These are phyloP conservation scores for Geosmithia flava DNA, from an alignment of 2,329 filamentous ascomycete species.

Conservation along the genomic window DNA sequence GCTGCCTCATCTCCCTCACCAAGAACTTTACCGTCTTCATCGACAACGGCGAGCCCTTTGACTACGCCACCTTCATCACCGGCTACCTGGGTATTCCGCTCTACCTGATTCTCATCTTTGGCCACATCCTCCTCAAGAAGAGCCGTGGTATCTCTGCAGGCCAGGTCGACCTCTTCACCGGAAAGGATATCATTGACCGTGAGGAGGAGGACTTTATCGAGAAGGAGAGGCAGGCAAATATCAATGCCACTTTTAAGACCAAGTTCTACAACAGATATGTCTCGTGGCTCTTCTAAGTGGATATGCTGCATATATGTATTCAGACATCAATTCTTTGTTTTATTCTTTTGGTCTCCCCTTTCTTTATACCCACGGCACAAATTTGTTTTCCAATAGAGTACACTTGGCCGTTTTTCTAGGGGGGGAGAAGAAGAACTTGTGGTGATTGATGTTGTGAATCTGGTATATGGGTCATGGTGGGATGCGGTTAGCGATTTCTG, in stretches of 20 bases:
- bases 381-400: too few species aligned
- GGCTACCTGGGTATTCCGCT: conserved; percentile 68
- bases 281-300: conserved; percentile 21
- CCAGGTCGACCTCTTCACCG: conserved; percentile 57
- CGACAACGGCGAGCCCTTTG: conserved; percentile 38
- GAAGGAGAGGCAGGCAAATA: conserved; percentile 14
- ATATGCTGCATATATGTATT: too few species aligned
- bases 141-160: conserved; percentile 41
- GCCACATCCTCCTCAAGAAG: conserved; percentile 48
- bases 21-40: conserved; percentile 74
- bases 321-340: background rate
- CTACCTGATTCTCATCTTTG: conserved; percentile 57
- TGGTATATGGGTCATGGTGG: too few species aligned
- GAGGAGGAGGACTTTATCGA: conserved; percentile 60
- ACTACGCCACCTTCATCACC: conserved; percentile 67
- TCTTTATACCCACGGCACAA: too few species aligned
- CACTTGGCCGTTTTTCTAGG: too few species aligned
- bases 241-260: conserved; percentile 10
- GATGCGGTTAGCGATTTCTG: too few species aligned
- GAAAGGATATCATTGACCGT: conserved; percentile 61
- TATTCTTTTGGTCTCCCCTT: background rate
- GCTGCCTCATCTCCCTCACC: conserved; percentile 61
- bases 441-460: too few species aligned
- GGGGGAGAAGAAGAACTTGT: too few species aligned
- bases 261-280: conserved; percentile 25